A percentile compares a stretch with the other conserved stretches of the same genome.
Evolutionary conservation across 176 grass and related monocot genomes (phyloP).

Genomic region (bread wheat (Triticum aestivum)): IWGSC_CS_RefSeq_v2.1 NC_057805.1:256748565-256749064

Average conservation of each 20-base stretch:
- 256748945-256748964: neutral
- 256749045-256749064: constrained; percentile 88
- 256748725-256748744: too few species aligned
- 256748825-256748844: neutral
- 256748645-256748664: too few species aligned
- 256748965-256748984: constrained; percentile 72
- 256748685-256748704: too few species aligned
- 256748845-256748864: neutral
- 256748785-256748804: too few species aligned
- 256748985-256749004: constrained; percentile 82
- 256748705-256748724: too few species aligned
- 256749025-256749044: constrained; percentile 97
- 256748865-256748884: neutral
- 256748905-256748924: neutral
- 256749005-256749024: constrained; percentile 79
- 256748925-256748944: neutral
- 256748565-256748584: neutral
- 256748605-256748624: neutral
- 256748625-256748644: neutral
- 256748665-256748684: too few species aligned
- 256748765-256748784: too few species aligned
- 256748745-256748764: too few species aligned
- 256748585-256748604: neutral
- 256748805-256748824: neutral
- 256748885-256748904: too few species aligned